These are phyloP conservation scores for Taxillus chinensis DNA, from an alignment of 164 flowering plant genomes.

Conservation along the genomic window DNA sequence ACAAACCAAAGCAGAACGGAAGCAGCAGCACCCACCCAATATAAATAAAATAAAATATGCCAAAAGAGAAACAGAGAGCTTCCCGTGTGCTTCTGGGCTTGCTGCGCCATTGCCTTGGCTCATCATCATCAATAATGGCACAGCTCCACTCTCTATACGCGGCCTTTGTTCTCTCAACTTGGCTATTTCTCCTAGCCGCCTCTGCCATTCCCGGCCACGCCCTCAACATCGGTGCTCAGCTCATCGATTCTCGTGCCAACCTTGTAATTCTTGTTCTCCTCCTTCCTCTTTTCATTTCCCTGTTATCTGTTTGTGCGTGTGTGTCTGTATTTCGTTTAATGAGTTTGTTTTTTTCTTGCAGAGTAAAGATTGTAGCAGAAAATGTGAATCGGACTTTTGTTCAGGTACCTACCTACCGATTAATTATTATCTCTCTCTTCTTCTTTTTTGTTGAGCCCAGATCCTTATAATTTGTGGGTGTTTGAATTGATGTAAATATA, in stretches of 20 bases:
- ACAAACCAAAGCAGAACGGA: no score
- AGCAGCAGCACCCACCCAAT: no score
- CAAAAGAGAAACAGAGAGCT: no score
- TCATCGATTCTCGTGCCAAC: constrained; percentile 13
- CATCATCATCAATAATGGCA: constrained; percentile 11
- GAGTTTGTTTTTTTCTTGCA: constrained; percentile 7
- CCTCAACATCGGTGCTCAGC: constrained; percentile 46
- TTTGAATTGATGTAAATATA: neutral
- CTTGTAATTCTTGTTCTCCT: constrained; percentile 18
- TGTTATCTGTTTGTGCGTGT: neutral
- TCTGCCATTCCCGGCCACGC: constrained; percentile 17
- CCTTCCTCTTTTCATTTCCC: neutral
- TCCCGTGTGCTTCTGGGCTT: no score
- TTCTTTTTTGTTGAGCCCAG: neutral
- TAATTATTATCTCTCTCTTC: neutral
- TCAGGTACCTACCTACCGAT: constrained; percentile 31
- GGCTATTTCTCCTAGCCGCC: constrained; percentile 11
- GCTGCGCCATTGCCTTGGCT: no score
- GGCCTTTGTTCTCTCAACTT: constrained; percentile 11
- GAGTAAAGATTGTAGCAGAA: constrained; percentile 67
- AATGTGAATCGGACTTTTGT: constrained; percentile 80
- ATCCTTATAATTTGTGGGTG: neutral
- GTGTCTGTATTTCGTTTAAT: neutral
- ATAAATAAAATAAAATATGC: no score
- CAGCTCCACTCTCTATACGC: constrained; percentile 12